Evolutionary conservation across 1,284 basidiomycete species (phyloP).

Genomic region (Boletus sp.): DNA sequence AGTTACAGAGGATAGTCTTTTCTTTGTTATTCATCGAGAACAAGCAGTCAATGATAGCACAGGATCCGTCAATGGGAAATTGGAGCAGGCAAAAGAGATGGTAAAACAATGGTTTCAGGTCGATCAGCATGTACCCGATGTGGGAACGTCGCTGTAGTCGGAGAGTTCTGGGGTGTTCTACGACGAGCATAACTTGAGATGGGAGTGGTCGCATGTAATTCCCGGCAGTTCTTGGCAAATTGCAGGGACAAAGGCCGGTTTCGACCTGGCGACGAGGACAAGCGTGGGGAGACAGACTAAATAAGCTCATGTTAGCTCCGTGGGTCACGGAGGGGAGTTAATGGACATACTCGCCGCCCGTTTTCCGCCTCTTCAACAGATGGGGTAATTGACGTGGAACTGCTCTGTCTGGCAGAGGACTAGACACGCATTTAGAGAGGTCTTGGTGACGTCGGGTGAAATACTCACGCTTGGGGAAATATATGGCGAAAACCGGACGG

Average conservation of each 20-base stretch:
- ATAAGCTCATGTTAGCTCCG: constrained; percentile 14
- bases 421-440: constrained; percentile 7
- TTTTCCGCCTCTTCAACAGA: constrained; percentile 27
- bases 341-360: constrained; percentile 23
- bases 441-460: not conserved
- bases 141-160: constrained; percentile 61
- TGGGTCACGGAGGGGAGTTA: constrained; percentile 13
- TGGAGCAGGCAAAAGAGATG: constrained; percentile 22
- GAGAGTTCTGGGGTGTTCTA: constrained; percentile 69
- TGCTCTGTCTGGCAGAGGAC: constrained; percentile 27
- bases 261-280: constrained; percentile 40
- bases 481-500: constrained; percentile 64
- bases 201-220: constrained; percentile 51
- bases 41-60: not conserved
- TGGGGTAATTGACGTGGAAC: constrained; percentile 17
- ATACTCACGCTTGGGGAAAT: constrained; percentile 49
- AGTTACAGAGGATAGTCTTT: constrained; percentile 1
- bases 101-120: constrained; percentile 36
- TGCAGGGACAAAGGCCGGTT: constrained; percentile 29
- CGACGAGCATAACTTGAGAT: constrained; percentile 75
- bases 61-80: constrained; percentile 23
- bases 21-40: not conserved
- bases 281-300: constrained; percentile 45
- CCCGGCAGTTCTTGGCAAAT: constrained; percentile 30
- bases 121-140: constrained; percentile 33